Base-by-base conservation (phyloP, 257 asterid genomes). In the Eustoma russellianum region DNA sequence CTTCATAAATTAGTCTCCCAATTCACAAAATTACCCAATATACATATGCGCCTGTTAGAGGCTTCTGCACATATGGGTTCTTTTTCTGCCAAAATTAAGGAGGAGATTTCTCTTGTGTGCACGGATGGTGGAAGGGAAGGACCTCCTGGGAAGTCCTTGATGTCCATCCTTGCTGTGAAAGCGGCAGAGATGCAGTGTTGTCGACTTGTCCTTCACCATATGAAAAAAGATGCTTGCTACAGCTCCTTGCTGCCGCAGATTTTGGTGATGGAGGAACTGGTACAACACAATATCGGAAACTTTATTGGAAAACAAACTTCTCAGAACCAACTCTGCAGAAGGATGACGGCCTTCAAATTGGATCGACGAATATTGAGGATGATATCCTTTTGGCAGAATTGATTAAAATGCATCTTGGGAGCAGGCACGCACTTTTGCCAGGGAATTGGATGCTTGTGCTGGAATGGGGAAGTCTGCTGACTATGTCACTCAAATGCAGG, bases 401-500 rank as follows among this genome's bases (percentile, higher is more conserved):
- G 65, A 80, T 79, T 68, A 74, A 77, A 82, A 83, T 71, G 95
- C 97, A 33, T 83, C 80, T 56, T 92, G 98, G 98, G 98, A 92
- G 55, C 88, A 88, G 68, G 98, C 98, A 63, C 97, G 97, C 68
- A 77, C 74, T 67, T 92, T 95, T 97, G 98, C 94, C 56, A 76
- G 74, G 66, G 91, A 92, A 65, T 77, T 92, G 78, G 98, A 92
- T 73, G 84, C 81, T 61, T 75, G 93, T 70, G 94, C 87, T 63
- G 98, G 85, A 73, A 62, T 90, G 41, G 87, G 96, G 98, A 85
- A 76, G 72, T 85, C 78, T 70, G 94, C 72, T 52, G 80, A 79
- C 76, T 92, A 88, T 82, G 97, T 92, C 56, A 92, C 98, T 41
- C 91, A 92, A 71, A 81, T 83, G 91, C 97, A 92, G 98, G 43